A percentile compares a stretch with the other conserved stretches of the same genome.
Conservation (phyloP, 1,284 basidiomycete genomes). For the Cutaneotrichosporon arboriforme region DNA sequence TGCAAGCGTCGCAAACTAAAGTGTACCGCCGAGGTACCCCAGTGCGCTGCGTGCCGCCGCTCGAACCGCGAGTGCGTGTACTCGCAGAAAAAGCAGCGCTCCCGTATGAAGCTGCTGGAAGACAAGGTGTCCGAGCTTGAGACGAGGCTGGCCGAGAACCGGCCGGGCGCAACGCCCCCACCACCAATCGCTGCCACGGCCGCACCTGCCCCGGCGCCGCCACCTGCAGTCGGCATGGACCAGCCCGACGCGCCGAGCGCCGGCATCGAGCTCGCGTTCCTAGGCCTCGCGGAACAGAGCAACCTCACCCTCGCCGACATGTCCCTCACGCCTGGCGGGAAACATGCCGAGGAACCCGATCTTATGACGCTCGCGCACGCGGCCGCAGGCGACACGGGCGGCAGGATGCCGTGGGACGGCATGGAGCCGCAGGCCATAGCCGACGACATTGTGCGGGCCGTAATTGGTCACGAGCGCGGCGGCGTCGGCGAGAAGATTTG, state of each 20-base stretch:
- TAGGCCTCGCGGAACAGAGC: conserved; percentile 3
- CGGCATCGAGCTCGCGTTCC: conserved; percentile 7
- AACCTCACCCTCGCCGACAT: conserved; percentile 9
- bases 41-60: conserved; percentile 39
- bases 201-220: not conserved
- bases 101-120: conserved; percentile 39
- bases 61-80: conserved; percentile 41
- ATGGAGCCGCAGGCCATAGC: conserved; percentile 28
- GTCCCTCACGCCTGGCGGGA: not conserved
- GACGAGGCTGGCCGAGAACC: conserved; percentile 19
- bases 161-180: not conserved
- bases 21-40: conserved; percentile 42
- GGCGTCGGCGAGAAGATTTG: conserved; percentile 37
- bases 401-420: conserved; percentile 25
- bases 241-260: conserved; percentile 2
- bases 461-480: conserved; percentile 29
- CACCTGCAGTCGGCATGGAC: not conserved
- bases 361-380: conserved; percentile 48
- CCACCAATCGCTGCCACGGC: not conserved
- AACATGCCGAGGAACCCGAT: conserved; percentile 31
- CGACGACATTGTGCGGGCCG: conserved; percentile 27
- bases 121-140: conserved; percentile 43
- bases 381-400: conserved; percentile 29
- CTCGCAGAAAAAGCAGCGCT: conserved; percentile 43
- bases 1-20: conserved; percentile 48